These are phyloP conservation scores for Ploettnerulaceae sp. DNA, from an alignment of 2,329 filamentous ascomycete genomes.

Conservation along the genomic window DNA sequence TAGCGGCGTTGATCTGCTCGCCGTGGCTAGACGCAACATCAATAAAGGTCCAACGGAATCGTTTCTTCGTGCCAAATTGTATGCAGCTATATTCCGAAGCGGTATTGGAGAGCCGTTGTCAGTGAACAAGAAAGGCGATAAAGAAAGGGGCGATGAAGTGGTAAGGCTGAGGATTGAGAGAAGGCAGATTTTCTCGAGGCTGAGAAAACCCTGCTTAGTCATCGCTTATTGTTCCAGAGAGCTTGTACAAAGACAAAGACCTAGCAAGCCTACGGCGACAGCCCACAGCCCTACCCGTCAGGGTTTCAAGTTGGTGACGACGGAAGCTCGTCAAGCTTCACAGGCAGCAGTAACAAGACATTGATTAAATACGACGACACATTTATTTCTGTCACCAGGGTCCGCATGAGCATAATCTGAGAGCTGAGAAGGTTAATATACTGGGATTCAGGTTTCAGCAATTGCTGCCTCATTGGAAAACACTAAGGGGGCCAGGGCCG, in stretches of 20 bases:
- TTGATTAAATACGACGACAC: background rate
- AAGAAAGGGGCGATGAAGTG: background rate
- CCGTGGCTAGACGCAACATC: constrained; percentile 23
- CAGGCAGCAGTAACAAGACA: background rate
- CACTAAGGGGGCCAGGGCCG: background rate
- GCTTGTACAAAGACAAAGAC: background rate
- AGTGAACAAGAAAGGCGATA: background rate
- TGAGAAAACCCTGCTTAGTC: no score
- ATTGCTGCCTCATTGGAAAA: no score
- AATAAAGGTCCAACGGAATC: constrained; percentile 9
- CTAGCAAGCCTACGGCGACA: background rate
- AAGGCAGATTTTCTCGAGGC: background rate
- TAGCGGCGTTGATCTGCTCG: constrained; percentile 15
- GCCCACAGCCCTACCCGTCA: background rate
- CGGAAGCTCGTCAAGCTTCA: background rate
- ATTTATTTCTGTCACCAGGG: background rate
- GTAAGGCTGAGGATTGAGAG: background rate
- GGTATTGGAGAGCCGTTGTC: background rate
- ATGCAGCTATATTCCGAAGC: no score
- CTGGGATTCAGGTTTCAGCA: no score
- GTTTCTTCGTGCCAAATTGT: background rate
- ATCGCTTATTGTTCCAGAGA: no score
- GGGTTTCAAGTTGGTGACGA: background rate
- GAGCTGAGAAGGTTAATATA: no score
- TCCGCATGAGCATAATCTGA: no score